Percentiles rank a stretch among this genome's conserved stretches.
Evolutionary conservation across 2,329 filamentous ascomycete genomes (phyloP).

Genomic region (Clonostachys rosea): DNA sequence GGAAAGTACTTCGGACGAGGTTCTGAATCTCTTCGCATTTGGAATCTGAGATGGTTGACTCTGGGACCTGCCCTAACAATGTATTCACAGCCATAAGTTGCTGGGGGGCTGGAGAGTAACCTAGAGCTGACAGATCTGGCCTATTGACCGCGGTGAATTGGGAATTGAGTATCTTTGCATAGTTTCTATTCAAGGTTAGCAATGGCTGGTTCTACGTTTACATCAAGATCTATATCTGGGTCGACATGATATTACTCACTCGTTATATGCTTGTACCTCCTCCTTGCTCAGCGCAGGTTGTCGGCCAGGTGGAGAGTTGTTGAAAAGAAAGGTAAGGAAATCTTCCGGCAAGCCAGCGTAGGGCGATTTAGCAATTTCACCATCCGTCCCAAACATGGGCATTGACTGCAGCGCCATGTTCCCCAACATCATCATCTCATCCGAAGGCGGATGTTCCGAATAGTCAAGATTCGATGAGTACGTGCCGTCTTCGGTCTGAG

Average conservation of each 20-base stretch:
- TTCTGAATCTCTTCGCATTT: constrained; percentile 82
- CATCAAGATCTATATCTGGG: too few species aligned
- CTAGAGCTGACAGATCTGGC: constrained; percentile 39
- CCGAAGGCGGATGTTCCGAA: constrained; percentile 25
- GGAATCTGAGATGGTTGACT: constrained; percentile 78
- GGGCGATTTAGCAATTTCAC: constrained; percentile 74
- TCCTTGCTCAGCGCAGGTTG: constrained; percentile 30
- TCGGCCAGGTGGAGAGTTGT: constrained; percentile 26
- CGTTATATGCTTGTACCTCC: constrained; percentile 35
- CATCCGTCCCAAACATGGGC: constrained; percentile 82
- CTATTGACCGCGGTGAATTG: constrained; percentile 40
- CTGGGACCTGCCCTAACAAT: constrained; percentile 74
- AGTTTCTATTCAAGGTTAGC: constrained; percentile 38
- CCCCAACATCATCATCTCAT: constrained; percentile 56
- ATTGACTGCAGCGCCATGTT: constrained; percentile 61
- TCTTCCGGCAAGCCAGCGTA: constrained; percentile 81
- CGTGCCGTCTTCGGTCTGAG: constrained; percentile 17
- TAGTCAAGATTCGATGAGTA: constrained; percentile 31
- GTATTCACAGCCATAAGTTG: constrained; percentile 90
- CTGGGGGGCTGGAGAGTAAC: constrained; percentile 57
- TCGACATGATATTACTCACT: constrained; percentile 30
- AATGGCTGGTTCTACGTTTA: neutral
- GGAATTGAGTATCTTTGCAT: constrained; percentile 38
- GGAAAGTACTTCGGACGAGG: constrained; percentile 75
- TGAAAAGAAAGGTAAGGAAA: constrained; percentile 82